These are phyloP conservation scores for Rhodotorula sp. DNA, from an alignment of 1,284 basidiomycete species.

Conservation along the genomic window DNA sequence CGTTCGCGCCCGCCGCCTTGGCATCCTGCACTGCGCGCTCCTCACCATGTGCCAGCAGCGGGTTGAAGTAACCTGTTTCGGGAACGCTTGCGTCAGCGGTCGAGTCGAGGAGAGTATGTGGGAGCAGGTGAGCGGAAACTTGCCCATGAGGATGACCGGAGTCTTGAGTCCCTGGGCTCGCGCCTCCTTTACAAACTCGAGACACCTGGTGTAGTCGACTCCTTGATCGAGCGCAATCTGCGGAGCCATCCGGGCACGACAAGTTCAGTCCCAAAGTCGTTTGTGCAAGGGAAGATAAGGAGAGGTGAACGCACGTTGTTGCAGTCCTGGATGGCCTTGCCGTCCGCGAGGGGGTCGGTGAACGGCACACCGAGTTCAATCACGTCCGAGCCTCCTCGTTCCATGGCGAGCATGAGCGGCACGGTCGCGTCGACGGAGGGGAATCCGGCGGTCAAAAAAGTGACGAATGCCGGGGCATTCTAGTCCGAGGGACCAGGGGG, in stretches of 20 bases:
- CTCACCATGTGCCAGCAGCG: constrained; percentile 90
- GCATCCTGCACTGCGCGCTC: constrained; percentile 89
- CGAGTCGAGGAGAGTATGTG: not conserved
- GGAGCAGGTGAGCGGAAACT: constrained; percentile 36
- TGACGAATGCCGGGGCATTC: constrained; percentile 50
- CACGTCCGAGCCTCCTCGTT: constrained; percentile 87
- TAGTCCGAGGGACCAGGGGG: not conserved
- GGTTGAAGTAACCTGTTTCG: constrained; percentile 86
- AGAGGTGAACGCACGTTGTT: constrained; percentile 66
- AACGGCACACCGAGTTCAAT: constrained; percentile 96
- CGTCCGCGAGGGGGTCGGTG: constrained; percentile 92
- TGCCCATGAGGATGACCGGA: constrained; percentile 92
- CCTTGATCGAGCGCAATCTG: constrained; percentile 78
- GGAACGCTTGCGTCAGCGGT: constrained; percentile 16
- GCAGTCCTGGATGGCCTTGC: constrained; percentile 80
- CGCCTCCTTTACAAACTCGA: constrained; percentile 75
- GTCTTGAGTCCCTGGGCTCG: constrained; percentile 74
- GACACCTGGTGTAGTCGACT: constrained; percentile 70
- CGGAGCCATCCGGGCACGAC: not conserved
- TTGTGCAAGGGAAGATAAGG: not conserved
- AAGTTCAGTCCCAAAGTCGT: not conserved
- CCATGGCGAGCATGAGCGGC: constrained; percentile 82
- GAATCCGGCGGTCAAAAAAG: constrained; percentile 89
- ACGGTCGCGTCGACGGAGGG: constrained; percentile 77
- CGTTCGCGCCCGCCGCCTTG: constrained; percentile 84